Conservation (phyloP, 345 rosid genomes). For the Cardiospermum halicacabum region DNA sequence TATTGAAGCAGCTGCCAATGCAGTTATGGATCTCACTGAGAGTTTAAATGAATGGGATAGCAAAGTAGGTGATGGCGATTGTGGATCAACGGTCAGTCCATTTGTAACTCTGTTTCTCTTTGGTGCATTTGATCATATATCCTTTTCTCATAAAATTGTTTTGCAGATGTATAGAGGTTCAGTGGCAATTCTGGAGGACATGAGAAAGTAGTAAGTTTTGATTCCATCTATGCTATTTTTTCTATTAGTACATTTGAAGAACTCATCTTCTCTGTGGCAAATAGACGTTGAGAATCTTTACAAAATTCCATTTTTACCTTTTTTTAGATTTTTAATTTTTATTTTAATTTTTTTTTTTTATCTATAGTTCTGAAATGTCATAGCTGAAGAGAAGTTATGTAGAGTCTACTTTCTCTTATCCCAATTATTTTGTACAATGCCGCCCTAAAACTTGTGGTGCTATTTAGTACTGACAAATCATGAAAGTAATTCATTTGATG, state of each 20-base stretch:
- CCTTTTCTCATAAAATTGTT: constrained; percentile 10
- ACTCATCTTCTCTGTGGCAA: neutral
- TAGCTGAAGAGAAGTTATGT: no score
- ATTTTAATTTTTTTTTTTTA: no score
- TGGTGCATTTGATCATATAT: constrained; percentile 14
- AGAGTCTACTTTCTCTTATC: no score
- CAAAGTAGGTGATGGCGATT: constrained; percentile 96
- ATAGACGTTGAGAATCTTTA: neutral
- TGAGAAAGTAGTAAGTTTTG: constrained; percentile 64
- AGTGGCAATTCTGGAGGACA: constrained; percentile 75
- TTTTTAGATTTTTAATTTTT: no score
- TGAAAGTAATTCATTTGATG: neutral
- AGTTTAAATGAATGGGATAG: constrained; percentile 91
- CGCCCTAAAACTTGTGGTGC: no score
- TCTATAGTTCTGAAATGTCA: no score
- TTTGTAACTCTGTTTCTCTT: neutral
- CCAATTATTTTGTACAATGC: neutral
- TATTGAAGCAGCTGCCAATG: constrained; percentile 82
- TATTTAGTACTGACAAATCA: neutral
- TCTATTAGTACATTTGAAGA: constrained; percentile 12
- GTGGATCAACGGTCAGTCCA: constrained; percentile 90
- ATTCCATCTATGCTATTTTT: constrained; percentile 6
- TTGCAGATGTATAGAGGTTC: constrained; percentile 87
- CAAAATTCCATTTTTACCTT: no score
- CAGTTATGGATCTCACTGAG: constrained; percentile 54